Evolutionary conservation across 495 filamentous ascomycete genomes (phyloP), one percentile per base, ranked within the genome.

Genomic region (Aspergillus homomorphus): DNA sequence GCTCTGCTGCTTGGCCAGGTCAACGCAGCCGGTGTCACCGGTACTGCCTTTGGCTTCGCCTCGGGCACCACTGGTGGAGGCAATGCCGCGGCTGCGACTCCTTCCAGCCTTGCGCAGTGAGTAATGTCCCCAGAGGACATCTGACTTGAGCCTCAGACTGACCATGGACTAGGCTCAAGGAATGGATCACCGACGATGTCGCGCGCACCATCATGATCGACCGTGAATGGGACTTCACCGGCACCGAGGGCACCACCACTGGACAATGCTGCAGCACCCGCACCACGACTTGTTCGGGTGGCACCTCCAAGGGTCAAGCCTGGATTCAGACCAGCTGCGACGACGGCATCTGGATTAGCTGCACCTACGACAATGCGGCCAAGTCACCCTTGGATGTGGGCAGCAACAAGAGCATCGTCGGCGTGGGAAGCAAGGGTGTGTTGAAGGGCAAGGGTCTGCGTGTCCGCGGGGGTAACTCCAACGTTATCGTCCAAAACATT

Each of bases 191-290:
- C 8, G 74, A 76, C 56, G 60, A 60, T 45, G 60, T 62, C 7
- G 52, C 77, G 24, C 74, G 75, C 41, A 68, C 71, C 12, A 79
- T 79, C 51, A 65, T 80, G 42, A 60, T 80, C 22, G 63, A 71
- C 49, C 70, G 70, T 10, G 52, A 38, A 8, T 67, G 48, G 57
- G 60, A 68, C 62, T 73, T 67, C 60, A 56, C 45, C 18, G 68
- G 63, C 21, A 67, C 60, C 5, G 68, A 69, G 56, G 70, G 70
- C 53, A 67, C 57, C 0, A 66, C 61, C 15, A 59, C 57, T 9
- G 58, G 43, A 26, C 26, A 56, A 19, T 59, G 59, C 63, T 62
- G 63, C 50, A 62, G 59, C 53, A 59, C 38, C 18, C 18, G 15
- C 10, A 61, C 53, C 0, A 65, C 59, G 5, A 58, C 54, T 54